Percentiles rank a stretch among this genome's conserved stretches.
These are phyloP conservation scores for Ambrosia trifida DNA, from an alignment of 129 eudicot species.

Conservation along the genomic window DNA sequence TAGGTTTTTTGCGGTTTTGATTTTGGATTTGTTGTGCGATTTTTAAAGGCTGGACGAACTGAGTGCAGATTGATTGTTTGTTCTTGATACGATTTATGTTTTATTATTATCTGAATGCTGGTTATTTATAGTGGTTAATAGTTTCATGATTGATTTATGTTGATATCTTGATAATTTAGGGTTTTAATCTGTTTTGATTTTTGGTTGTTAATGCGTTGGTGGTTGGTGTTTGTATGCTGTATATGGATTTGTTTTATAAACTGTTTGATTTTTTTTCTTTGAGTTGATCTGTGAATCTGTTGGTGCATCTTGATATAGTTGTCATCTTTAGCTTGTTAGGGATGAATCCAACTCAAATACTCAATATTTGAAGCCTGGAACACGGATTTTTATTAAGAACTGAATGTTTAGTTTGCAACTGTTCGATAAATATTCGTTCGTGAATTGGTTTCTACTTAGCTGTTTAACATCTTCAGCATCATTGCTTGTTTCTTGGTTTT, in stretches of 20 bases:
- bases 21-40: slow-evolving; percentile 1
- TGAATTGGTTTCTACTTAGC: neutral
- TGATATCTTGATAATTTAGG: neutral
- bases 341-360: neutral
- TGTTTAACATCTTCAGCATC: neutral
- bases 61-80: slow-evolving; percentile 2
- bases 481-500: neutral
- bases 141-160: neutral
- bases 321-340: neutral
- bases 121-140: neutral
- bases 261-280: neutral
- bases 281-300: neutral
- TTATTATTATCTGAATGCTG: neutral
- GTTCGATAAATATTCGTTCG: neutral
- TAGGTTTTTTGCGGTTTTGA: slow-evolving; percentile 2
- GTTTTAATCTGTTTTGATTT: neutral
- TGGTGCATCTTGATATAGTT: neutral
- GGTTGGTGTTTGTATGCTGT: neutral
- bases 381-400: neutral
- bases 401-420: neutral
- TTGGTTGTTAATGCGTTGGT: neutral
- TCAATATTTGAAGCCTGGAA: neutral
- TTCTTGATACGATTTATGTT: neutral
- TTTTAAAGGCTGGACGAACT: neutral
- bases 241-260: neutral